phyloP scores from a whole-genome alignment of 768 basidiomycete genomes.

The Lentinula edodes region DNA sequence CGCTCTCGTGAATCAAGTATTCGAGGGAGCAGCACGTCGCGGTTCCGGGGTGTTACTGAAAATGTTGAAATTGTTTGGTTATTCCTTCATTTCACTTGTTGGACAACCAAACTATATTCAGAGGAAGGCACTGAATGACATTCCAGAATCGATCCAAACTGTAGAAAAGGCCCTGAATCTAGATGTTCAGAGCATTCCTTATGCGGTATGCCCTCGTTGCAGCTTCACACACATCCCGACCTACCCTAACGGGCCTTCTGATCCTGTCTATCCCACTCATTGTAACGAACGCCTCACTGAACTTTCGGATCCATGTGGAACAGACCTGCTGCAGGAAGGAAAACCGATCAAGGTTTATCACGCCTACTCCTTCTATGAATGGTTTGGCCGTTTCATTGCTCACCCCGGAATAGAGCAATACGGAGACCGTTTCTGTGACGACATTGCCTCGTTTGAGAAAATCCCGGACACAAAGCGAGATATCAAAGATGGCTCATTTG shows the following conservation, averaged over 20 bases:
- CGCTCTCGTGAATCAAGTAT: not conserved
- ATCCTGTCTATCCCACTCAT: constrained; percentile 1
- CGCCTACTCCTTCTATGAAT: constrained; percentile 2
- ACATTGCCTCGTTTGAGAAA: not conserved
- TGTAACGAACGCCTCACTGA: not conserved
- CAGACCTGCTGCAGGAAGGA: not conserved
- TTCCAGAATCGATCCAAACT: not conserved
- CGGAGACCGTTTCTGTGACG: not conserved
- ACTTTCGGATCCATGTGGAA: constrained; percentile 1
- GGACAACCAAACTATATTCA: not conserved
- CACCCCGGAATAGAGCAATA: not conserved
- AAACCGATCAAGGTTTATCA: constrained; percentile 3
- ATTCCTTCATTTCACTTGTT: not conserved
- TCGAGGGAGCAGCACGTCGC: not conserved
- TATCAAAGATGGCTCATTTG: not conserved
- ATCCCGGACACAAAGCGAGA: not conserved
- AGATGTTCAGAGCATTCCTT: not conserved
- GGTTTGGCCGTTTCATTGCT: constrained; percentile 5
- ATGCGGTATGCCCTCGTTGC: constrained; percentile 4
- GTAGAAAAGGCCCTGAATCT: not conserved
- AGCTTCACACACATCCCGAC: not conserved
- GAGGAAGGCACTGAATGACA: not conserved
- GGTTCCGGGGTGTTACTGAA: not conserved
- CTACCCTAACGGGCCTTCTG: not conserved
- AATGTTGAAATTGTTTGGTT: constrained; percentile 1